A percentile compares a stretch with the other conserved stretches of the same genome.
Evolutionary conservation across 345 rosid genomes (phyloP).

Genomic region (Eutrema heterophyllum): DNA sequence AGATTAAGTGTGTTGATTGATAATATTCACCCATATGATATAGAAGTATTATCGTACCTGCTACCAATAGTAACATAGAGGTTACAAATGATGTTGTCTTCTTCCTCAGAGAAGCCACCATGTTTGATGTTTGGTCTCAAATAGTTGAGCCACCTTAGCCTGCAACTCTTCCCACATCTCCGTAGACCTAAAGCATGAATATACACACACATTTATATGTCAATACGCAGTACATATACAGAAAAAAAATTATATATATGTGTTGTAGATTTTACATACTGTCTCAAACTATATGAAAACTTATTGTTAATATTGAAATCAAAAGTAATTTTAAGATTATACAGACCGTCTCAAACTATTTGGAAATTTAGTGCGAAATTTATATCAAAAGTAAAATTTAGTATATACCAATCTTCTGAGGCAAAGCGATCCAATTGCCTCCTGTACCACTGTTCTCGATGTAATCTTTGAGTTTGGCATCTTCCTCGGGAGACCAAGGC

Average conservation of each 20-base stretch:
- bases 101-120: conserved; percentile 67
- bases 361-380: not conserved
- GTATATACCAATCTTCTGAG: conserved; percentile 60
- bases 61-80: conserved; percentile 58
- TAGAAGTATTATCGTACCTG: conserved; percentile 36
- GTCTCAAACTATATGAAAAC: not conserved
- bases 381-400: not conserved
- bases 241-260: not conserved
- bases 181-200: conserved; percentile 40
- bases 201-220: not conserved
- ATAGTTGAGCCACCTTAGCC: conserved; percentile 83
- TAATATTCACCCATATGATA: not conserved
- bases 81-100: conserved; percentile 53
- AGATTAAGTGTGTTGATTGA: not conserved
- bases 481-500: conserved; percentile 94
- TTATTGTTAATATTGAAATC: not conserved
- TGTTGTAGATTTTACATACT: not conserved
- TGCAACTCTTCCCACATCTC: conserved; percentile 79
- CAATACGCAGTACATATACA: not conserved
- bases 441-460: conserved; percentile 69
- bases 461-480: conserved; percentile 68
- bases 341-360: not conserved
- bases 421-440: conserved; percentile 88
- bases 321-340: not conserved
- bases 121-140: conserved; percentile 67